These are phyloP conservation scores for Aspergillus sp. DNA, from an alignment of 2,329 filamentous ascomycete genomes.

Conservation along the genomic window DNA sequence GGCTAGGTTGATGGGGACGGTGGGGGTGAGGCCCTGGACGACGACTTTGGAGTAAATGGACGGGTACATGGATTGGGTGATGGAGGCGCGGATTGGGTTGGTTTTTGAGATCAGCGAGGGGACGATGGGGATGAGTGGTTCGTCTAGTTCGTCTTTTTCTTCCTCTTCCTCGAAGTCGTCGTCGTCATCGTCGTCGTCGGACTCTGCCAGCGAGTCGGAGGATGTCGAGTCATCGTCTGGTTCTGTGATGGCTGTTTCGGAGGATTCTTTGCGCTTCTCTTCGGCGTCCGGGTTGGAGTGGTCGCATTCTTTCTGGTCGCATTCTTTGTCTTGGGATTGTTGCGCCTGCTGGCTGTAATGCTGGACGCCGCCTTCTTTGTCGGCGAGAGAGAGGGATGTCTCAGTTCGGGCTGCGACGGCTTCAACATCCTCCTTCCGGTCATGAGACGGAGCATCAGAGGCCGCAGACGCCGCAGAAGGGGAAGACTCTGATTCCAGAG, in stretches of 20 bases:
- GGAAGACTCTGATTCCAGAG: neutral
- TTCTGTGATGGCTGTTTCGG: slow-evolving; percentile 16
- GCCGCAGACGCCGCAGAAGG: slow-evolving; percentile 4
- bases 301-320: slow-evolving; percentile 3
- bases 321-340: slow-evolving; percentile 10
- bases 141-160: slow-evolving; percentile 35
- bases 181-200: slow-evolving; percentile 7
- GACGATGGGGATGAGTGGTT: slow-evolving; percentile 62
- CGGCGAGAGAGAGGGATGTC: slow-evolving; percentile 14
- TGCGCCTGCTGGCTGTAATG: slow-evolving; percentile 3
- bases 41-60: slow-evolving; percentile 88
- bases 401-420: slow-evolving; percentile 13
- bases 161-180: slow-evolving; percentile 21
- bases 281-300: slow-evolving; percentile 2
- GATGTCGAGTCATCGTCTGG: slow-evolving; percentile 33
- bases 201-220: slow-evolving; percentile 16
- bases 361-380: slow-evolving; percentile 10
- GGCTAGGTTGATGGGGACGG: slow-evolving; percentile 75
- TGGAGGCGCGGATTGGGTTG: slow-evolving; percentile 69
- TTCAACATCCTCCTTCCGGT: slow-evolving; percentile 1
- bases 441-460: slow-evolving; percentile 1
- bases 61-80: slow-evolving; percentile 63
- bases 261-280: slow-evolving; percentile 14
- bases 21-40: slow-evolving; percentile 66
- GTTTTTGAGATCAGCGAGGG: slow-evolving; percentile 61